Base-by-base conservation (phyloP, 2,329 filamentous ascomycete genomes). In the Juglanconis oblonga region DNA sequence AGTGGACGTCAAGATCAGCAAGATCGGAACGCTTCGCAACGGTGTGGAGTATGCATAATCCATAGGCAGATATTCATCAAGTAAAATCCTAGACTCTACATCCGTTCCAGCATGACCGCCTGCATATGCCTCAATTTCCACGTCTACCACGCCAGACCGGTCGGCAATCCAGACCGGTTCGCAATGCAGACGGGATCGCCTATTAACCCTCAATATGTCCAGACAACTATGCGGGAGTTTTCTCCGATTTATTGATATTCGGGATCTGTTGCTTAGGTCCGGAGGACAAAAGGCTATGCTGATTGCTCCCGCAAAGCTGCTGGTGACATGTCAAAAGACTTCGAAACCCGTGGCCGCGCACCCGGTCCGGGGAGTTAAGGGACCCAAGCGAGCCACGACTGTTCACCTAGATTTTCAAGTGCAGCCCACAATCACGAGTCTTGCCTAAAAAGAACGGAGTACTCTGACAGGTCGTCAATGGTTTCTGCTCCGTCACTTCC, bases 1-100 rank as follows among this genome's bases (percentile, higher is more conserved):
- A 14, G 74, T 80, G 69, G 74, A 77, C 24, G 71, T 79, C 1
- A 66, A 62, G 2, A 74, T 79, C 33, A 67, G 67, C 0, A 64
- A 70, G 13, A 77, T 79, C 58, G 77, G 77, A 0, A 80, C 77
- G 0, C 62, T 78, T 52, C 67, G 65, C 29, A 79, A 79, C n/a
- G 68, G 69, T 1, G 69, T 79, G 42, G 59, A 45, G 33, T 70
- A 68, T 60, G 59, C 58, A 11, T 64, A 49, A 44, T 1, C 9
- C 38, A 24, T 24, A 24, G 17, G 17, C 17, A 24, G 17, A 24
- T 24, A 24, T 24, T 24, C 17, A 24, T 24, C 17, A 24, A 24
- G 17, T 24, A 24, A 24, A 24, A 24, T 24, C 17, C 17, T 24
- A 24, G 2, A 24, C 17, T 24, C 17, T 24, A 24, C 17, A 24